These are phyloP conservation scores for Geotrichum carabidarum DNA, from an alignment of 1,139 yeast species.

Conservation along the genomic window DNA sequence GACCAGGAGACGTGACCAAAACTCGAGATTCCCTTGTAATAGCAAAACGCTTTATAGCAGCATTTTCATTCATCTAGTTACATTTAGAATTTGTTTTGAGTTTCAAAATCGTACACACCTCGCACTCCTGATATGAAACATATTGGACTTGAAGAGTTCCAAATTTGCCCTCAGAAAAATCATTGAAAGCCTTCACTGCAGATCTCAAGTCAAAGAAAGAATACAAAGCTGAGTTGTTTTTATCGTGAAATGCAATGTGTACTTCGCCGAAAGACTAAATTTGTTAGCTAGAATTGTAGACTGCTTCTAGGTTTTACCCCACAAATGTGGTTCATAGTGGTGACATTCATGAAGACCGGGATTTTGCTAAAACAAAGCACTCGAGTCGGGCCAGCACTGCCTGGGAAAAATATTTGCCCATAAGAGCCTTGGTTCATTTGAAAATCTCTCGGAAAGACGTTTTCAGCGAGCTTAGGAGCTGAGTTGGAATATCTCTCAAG, in stretches of 20 bases:
- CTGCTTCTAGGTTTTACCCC: constrained; percentile 1
- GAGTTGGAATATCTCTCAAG: neutral
- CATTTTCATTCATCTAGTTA: neutral
- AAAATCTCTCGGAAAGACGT: neutral
- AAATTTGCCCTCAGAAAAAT: constrained; percentile 8
- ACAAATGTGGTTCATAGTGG: constrained; percentile 10
- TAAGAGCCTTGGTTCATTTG: neutral
- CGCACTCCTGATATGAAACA: constrained; percentile 8
- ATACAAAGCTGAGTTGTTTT: constrained; percentile 7
- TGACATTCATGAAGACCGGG: neutral
- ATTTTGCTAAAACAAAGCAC: constrained; percentile 9
- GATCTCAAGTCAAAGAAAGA: constrained; percentile 16
- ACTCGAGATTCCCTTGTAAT: constrained; percentile 9
- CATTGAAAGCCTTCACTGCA: constrained; percentile 8
- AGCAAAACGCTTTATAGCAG: constrained; percentile 9
- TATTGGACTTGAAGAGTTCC: constrained; percentile 2
- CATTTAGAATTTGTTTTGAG: neutral
- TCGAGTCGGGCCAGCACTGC: constrained; percentile 1
- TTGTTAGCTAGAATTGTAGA: neutral
- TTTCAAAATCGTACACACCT: constrained; percentile 1
- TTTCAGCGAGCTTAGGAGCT: neutral
- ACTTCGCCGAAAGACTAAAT: constrained; percentile 17
- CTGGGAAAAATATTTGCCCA: constrained; percentile 10
- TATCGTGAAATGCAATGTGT: neutral
- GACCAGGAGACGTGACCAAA: constrained; percentile 7